Conservation (phyloP, 2,329 filamentous ascomycete species). For the Mycogone perniciosa region DNA sequence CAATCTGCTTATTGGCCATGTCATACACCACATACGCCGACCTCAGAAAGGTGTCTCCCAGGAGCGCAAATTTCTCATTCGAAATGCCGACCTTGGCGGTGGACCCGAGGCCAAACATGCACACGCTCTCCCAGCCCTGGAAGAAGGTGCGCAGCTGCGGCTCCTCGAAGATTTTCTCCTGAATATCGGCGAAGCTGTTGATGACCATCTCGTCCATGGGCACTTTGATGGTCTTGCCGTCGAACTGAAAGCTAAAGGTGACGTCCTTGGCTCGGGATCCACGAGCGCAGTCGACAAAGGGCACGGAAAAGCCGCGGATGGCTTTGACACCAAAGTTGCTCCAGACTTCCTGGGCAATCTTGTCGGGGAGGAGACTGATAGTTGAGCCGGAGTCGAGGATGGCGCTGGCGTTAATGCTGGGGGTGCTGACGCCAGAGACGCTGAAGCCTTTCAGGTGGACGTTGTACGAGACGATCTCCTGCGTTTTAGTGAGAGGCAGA, state of each 20-base stretch:
- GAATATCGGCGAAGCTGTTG: slow-evolving; percentile 31
- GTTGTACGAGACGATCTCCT: slow-evolving; percentile 34
- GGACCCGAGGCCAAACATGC: slow-evolving; percentile 50
- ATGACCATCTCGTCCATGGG: slow-evolving; percentile 49
- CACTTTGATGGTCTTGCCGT: slow-evolving; percentile 41
- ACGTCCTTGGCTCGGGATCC: slow-evolving; percentile 34
- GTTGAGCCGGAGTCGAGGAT: slow-evolving; percentile 71
- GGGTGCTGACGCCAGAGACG: slow-evolving; percentile 29
- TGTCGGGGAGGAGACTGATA: slow-evolving; percentile 60
- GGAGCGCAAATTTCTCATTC: slow-evolving; percentile 33
- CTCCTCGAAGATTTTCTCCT: slow-evolving; percentile 38
- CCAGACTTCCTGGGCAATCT: slow-evolving; percentile 47
- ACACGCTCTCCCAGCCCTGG: slow-evolving; percentile 37
- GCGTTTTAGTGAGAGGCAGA: slow-evolving; percentile 34
- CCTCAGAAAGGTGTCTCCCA: slow-evolving; percentile 54
- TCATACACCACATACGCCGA: slow-evolving; percentile 54
- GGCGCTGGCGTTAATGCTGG: slow-evolving; percentile 42
- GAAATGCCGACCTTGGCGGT: slow-evolving; percentile 28
- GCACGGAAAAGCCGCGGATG: slow-evolving; percentile 34
- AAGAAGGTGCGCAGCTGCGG: slow-evolving; percentile 27
- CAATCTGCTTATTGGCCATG: slow-evolving; percentile 43
- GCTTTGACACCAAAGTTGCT: slow-evolving; percentile 46
- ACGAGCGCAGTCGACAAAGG: slow-evolving; percentile 46
- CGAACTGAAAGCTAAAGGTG: slow-evolving; percentile 47
- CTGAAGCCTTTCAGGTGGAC: slow-evolving; percentile 33